A percentile compares a stretch with the other conserved stretches of the same genome.
These are phyloP conservation scores for Amorphotheca resinae DNA, from an alignment of 495 filamentous ascomycete genomes.

Conservation along the genomic window DNA sequence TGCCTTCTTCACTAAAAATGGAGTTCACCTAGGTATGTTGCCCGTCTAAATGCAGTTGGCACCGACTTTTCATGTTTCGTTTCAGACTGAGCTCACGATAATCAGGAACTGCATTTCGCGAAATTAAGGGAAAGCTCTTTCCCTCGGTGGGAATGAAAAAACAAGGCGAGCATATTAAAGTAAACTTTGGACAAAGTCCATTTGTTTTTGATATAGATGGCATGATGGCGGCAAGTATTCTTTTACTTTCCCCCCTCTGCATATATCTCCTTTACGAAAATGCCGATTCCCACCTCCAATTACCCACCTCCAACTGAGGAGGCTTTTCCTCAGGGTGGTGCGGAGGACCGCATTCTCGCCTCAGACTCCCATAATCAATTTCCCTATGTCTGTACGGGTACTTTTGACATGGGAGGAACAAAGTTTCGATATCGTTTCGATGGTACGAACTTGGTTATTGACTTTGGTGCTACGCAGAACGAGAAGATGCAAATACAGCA, in stretches of 20 bases:
- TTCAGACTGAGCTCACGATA: neutral
- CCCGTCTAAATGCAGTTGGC: neutral
- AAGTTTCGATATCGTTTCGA: no score
- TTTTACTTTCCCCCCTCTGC: neutral
- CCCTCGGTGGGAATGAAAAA: conserved; percentile 94
- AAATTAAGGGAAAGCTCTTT: conserved; percentile 59
- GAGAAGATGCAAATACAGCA: conserved; percentile 43
- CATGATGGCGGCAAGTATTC: conserved; percentile 57
- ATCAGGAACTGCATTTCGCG: conserved; percentile 69
- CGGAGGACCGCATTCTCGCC: no score
- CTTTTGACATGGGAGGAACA: no score
- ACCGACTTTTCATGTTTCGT: conserved; percentile 1
- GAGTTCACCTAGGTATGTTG: conserved; percentile 55
- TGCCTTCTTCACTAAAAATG: conserved; percentile 95
- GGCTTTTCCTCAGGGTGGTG: no score
- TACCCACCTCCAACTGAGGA: no score
- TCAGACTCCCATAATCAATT: no score
- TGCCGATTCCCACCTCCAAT: no score
- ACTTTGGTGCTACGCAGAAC: no score
- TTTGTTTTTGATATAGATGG: conserved; percentile 91
- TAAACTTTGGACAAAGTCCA: conserved; percentile 83
- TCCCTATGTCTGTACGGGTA: no score
- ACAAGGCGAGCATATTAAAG: conserved; percentile 64
- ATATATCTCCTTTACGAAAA: no score
- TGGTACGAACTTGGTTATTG: no score